Evolutionary conservation across 208 protist species (phyloP).

Genomic region (Trypanosoma brucei): DNA sequence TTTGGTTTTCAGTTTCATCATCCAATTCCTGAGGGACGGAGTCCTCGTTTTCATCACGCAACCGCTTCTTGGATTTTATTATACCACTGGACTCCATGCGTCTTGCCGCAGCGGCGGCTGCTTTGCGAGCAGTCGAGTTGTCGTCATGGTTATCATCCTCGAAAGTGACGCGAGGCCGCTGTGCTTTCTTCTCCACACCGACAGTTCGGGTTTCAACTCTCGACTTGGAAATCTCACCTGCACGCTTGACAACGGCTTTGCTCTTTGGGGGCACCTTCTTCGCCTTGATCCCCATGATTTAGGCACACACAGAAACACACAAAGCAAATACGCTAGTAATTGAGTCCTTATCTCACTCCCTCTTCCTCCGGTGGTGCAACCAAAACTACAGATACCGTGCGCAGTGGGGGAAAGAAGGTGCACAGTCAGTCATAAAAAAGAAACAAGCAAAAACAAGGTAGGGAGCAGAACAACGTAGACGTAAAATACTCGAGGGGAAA

Average conservation of each 20-base stretch:
- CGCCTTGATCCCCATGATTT: not conserved
- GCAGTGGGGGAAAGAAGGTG: too few relatives aligned
- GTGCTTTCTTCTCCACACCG: not conserved
- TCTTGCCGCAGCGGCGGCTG: constrained; percentile 15
- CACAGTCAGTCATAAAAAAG: too few relatives aligned
- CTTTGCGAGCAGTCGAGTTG: not conserved
- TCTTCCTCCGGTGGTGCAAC: too few relatives aligned
- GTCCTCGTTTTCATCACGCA: constrained; percentile 21
- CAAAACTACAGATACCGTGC: too few relatives aligned
- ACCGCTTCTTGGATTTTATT: constrained; percentile 30
- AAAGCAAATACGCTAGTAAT: too few relatives aligned
- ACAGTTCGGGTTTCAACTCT: constrained; percentile 1
- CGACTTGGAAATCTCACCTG: not conserved
- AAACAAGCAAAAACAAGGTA: too few relatives aligned
- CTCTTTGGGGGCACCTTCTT: not conserved
- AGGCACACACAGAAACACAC: not conserved
- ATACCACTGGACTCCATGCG: constrained; percentile 32
- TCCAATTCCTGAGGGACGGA: constrained; percentile 16
- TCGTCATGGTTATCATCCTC: not conserved
- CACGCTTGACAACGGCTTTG: not conserved
- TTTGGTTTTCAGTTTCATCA: constrained; percentile 24
- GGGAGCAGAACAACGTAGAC: too few relatives aligned
- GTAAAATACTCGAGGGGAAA: too few relatives aligned
- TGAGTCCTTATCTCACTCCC: too few relatives aligned
- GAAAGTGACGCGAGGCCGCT: constrained; percentile 16